Percentiles rank a stretch among this genome's conserved stretches.
Evolutionary conservation across 2,329 filamentous ascomycete species (phyloP).

Genomic region (Coniella vitis): DNA sequence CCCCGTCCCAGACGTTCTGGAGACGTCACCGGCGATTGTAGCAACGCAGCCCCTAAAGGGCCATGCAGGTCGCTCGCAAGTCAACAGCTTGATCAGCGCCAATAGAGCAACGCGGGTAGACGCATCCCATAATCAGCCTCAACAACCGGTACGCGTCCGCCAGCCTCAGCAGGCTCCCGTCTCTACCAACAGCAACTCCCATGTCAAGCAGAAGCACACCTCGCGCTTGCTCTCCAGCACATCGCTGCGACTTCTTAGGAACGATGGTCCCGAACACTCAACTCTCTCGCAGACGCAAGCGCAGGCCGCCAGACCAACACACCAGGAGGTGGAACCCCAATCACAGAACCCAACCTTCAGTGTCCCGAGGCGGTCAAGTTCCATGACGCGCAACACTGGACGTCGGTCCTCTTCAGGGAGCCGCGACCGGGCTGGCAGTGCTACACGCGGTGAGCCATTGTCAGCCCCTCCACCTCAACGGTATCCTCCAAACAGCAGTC

Average conservation of each 20-base stretch:
- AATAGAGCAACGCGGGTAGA: not conserved
- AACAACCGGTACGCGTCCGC: not conserved
- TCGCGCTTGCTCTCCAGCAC: no score
- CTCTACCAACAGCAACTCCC: no score
- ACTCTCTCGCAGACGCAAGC: not conserved
- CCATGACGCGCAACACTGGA: not conserved
- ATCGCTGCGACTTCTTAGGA: no score
- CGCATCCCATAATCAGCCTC: not conserved
- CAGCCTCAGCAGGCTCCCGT: no score
- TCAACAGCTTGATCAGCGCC: conserved; percentile 1
- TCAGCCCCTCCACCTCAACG: conserved; percentile 2
- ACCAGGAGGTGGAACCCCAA: not conserved
- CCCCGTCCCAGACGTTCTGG: not conserved
- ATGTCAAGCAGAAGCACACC: no score
- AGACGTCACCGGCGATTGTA: not conserved
- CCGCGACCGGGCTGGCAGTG: not conserved
- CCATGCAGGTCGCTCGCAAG: not conserved
- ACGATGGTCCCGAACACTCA: not conserved
- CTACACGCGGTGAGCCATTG: not conserved
- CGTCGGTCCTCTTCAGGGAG: conserved; percentile 5
- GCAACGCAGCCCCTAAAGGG: not conserved
- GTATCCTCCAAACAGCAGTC: conserved; percentile 15
- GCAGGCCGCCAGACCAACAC: not conserved
- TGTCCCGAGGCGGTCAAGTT: conserved; percentile 7
- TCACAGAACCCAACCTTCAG: not conserved